Evolutionary conservation across 2,329 filamentous ascomycete genomes (phyloP).

Genomic region (Colletotrichum somersetense): DNA sequence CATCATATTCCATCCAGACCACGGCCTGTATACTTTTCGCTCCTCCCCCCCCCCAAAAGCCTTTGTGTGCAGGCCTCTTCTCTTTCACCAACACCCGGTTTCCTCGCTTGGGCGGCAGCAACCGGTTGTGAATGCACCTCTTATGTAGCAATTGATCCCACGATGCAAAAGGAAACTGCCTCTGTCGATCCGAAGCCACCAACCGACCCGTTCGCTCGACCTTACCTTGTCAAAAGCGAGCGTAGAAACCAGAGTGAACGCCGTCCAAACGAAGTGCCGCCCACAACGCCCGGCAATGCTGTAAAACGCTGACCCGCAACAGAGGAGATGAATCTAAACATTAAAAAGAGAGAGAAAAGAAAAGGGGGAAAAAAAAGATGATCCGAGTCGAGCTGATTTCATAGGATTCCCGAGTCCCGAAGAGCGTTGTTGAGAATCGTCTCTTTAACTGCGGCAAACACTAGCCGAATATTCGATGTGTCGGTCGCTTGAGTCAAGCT

Average conservation of each 20-base stretch:
- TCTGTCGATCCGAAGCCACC: constrained; percentile 13
- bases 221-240: constrained; percentile 34
- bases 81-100: constrained; percentile 12
- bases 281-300: constrained; percentile 45
- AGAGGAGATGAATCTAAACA: constrained; percentile 42
- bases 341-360: constrained; percentile 10
- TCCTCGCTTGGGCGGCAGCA: constrained; percentile 25
- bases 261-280: constrained; percentile 42
- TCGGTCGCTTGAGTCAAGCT: constrained; percentile 99
- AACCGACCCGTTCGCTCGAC: constrained; percentile 30
- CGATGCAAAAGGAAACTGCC: constrained; percentile 26
- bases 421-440: constrained; percentile 98
- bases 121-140: constrained; percentile 30
- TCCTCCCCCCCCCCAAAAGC: neutral
- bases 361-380: neutral
- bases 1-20: constrained; percentile 28
- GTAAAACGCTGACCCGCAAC: constrained; percentile 42
- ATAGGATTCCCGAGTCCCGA: constrained; percentile 97
- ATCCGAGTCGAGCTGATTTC: constrained; percentile 49
- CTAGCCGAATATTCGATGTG: constrained; percentile 96
- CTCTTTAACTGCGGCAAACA: constrained; percentile 98
- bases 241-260: constrained; percentile 42
- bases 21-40: constrained; percentile 21
- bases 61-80: neutral
- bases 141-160: constrained; percentile 24